Percentiles rank a stretch among this genome's conserved stretches.
Conservation (phyloP, 805 yeast genomes). For the Saturnispora diversa region DNA sequence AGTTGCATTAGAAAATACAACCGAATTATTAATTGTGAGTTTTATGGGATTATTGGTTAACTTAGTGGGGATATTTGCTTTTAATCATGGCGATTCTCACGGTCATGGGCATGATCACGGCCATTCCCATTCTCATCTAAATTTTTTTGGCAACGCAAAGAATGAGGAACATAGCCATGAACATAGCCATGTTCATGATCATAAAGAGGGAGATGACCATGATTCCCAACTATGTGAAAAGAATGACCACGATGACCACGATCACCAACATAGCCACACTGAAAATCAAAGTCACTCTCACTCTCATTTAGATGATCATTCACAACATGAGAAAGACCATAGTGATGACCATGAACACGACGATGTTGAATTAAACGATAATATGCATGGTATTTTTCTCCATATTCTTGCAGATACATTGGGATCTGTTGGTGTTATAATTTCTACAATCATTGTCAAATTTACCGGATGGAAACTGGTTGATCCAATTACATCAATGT, state of each 20-base stretch:
- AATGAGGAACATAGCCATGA: slow-evolving; percentile 5
- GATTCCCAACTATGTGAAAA: neutral
- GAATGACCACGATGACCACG: neutral
- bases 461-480: slow-evolving; percentile 63
- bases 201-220: slow-evolving; percentile 1
- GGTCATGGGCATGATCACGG: slow-evolving; percentile 23
- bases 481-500: slow-evolving; percentile 87
- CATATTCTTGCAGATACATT: slow-evolving; percentile 93
- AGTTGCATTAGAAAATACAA: slow-evolving; percentile 66
- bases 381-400: slow-evolving; percentile 89
- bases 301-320: slow-evolving; percentile 10
- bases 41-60: slow-evolving; percentile 80
- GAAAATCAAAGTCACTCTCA: slow-evolving; percentile 1
- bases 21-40: slow-evolving; percentile 80
- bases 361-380: slow-evolving; percentile 48
- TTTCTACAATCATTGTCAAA: slow-evolving; percentile 74
- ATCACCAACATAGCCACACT: slow-evolving; percentile 7
- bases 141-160: slow-evolving; percentile 3
- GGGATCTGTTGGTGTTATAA: slow-evolving; percentile 95
- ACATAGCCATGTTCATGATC: slow-evolving; percentile 2
- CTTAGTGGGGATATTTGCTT: slow-evolving; percentile 87
- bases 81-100: slow-evolving; percentile 49
- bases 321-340: slow-evolving; percentile 39
- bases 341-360: slow-evolving; percentile 4
- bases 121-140: slow-evolving; percentile 21